Evolutionary conservation across 2,329 filamentous ascomycete species (phyloP).

Genomic region (Cladosporium sp.): DNA sequence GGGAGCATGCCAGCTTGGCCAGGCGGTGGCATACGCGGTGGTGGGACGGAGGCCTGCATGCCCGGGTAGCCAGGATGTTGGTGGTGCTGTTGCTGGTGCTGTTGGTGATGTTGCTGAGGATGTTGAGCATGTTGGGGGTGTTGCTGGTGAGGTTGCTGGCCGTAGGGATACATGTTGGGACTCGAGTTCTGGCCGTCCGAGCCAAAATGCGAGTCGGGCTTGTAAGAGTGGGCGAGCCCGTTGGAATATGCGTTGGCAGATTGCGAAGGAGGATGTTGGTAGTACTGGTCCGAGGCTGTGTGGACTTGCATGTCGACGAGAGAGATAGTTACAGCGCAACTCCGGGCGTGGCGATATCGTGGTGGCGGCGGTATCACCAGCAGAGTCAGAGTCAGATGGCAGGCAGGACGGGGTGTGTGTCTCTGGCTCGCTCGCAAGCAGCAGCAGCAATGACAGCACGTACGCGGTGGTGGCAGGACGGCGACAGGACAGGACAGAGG

Average conservation of each 20-base stretch:
- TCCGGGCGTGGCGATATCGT: neutral
- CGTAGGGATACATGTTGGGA: constrained; percentile 11
- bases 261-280: constrained; percentile 10
- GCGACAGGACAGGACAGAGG: neutral
- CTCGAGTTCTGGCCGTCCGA: constrained; percentile 8
- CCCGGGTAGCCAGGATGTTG: constrained; percentile 12
- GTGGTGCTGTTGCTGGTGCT: constrained; percentile 14
- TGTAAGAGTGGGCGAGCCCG: constrained; percentile 7
- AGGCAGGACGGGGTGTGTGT: neutral
- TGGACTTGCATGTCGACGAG: constrained; percentile 10
- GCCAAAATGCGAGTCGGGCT: constrained; percentile 5
- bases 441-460: neutral
- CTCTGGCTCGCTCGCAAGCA: neutral
- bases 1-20: constrained; percentile 16
- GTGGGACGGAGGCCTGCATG: constrained; percentile 19
- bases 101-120: constrained; percentile 12
- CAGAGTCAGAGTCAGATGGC: neutral
- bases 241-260: constrained; percentile 10
- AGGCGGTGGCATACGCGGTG: constrained; percentile 9
- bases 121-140: constrained; percentile 7
- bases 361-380: neutral
- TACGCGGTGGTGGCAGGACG: neutral
- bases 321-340: neutral
- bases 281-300: constrained; percentile 7
- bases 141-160: constrained; percentile 9